phyloP scores from a whole-genome alignment of 805 yeast species.

The Metschnikowia lunata region DNA sequence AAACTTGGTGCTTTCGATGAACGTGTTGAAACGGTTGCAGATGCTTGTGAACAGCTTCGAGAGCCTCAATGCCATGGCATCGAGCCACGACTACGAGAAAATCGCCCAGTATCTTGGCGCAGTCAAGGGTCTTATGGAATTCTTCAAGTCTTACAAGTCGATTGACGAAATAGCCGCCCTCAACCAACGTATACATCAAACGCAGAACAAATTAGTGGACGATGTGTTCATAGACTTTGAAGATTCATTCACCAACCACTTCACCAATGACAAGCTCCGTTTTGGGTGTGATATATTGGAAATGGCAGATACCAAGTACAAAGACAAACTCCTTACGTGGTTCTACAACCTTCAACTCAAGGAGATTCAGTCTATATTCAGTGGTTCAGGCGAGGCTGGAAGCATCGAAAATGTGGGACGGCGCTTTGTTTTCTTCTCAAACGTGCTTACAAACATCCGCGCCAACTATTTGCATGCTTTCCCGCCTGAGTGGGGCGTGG shows the following conservation, averaged over 20 bases:
- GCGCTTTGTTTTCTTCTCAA: slow-evolving; percentile 76
- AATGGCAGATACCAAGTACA: slow-evolving; percentile 51
- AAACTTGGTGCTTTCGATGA: slow-evolving; percentile 80
- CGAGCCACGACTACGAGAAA: slow-evolving; percentile 47
- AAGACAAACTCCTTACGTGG: slow-evolving; percentile 64
- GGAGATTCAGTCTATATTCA: slow-evolving; percentile 74
- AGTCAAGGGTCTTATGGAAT: slow-evolving; percentile 64
- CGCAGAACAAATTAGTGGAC: slow-evolving; percentile 59
- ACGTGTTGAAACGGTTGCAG: slow-evolving; percentile 78
- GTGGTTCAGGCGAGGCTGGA: slow-evolving; percentile 86
- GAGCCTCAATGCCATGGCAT: slow-evolving; percentile 46
- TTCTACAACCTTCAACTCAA: slow-evolving; percentile 63
- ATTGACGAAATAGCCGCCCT: slow-evolving; percentile 73
- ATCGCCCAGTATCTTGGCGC: slow-evolving; percentile 62
- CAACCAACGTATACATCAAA: slow-evolving; percentile 52
- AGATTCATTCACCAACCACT: slow-evolving; percentile 29
- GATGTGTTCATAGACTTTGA: slow-evolving; percentile 75
- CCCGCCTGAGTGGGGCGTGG: slow-evolving; percentile 71
- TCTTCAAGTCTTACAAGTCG: slow-evolving; percentile 76
- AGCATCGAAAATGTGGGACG: slow-evolving; percentile 81
- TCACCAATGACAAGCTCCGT: slow-evolving; percentile 30
- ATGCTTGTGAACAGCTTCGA: slow-evolving; percentile 77
- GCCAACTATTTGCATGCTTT: slow-evolving; percentile 50
- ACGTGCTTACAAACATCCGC: slow-evolving; percentile 58
- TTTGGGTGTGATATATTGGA: slow-evolving; percentile 76